Evolutionary conservation across 495 filamentous ascomycete genomes (phyloP).

Genomic region (Talaromyces borbonicus): DNA sequence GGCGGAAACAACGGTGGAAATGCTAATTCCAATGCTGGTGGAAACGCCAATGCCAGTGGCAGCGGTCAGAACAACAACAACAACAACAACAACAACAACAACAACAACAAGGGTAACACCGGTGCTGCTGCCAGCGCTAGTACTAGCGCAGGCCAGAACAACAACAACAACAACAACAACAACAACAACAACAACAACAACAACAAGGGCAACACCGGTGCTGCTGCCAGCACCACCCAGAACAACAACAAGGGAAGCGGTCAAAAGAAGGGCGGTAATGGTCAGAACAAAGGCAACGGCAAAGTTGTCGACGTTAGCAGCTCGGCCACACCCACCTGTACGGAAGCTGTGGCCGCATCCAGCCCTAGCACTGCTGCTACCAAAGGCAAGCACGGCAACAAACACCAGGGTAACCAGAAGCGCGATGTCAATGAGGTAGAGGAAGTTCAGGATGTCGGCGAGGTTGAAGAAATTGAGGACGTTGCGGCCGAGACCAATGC

Average conservation of each 20-base stretch:
- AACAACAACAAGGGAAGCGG: not conserved
- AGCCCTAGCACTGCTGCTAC: conserved; percentile 1
- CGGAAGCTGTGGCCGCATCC: not conserved
- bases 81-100: conserved; percentile 2
- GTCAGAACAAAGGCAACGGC: not conserved
- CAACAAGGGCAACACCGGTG: not conserved
- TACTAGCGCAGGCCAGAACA: not conserved
- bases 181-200: not conserved
- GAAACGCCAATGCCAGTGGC: not conserved
- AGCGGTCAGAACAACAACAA: not conserved
- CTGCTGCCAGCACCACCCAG: not conserved
- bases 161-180: not conserved
- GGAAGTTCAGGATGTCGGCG: too few relatives aligned
- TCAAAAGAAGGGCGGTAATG: conserved; percentile 1
- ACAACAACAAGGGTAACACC: not conserved
- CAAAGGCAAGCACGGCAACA: not conserved
- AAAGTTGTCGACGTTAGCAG: conserved; percentile 9
- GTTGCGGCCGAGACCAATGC: too few relatives aligned
- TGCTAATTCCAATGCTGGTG: not conserved
- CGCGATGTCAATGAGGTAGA: not conserved
- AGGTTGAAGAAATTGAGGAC: too few relatives aligned
- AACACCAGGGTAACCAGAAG: not conserved
- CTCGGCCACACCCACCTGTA: not conserved
- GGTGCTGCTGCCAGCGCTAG: not conserved
- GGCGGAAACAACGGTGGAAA: too few relatives aligned